Evolutionary conservation across 768 basidiomycete genomes (phyloP).

Genomic region (Zangia roseola): DNA sequence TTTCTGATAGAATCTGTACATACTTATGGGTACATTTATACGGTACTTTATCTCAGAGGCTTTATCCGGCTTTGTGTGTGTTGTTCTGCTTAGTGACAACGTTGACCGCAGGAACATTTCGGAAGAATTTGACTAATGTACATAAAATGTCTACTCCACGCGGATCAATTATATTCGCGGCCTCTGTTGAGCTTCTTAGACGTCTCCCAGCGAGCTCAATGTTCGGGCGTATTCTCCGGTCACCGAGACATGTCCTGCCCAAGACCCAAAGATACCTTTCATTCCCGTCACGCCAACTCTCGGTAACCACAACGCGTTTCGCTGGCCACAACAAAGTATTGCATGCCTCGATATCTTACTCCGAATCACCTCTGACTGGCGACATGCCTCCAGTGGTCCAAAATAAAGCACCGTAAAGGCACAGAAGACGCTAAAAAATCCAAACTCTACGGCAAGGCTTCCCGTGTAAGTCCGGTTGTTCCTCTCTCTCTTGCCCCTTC

Average conservation of each 20-base stretch:
- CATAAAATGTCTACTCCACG: too few species aligned
- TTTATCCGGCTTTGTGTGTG: too few species aligned
- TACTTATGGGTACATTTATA: too few species aligned
- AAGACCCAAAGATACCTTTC: not conserved
- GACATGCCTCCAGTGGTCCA: slow-evolving; percentile 56
- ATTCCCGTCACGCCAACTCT: slow-evolving; percentile 22
- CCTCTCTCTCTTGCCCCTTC: not conserved
- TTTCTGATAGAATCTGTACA: too few species aligned
- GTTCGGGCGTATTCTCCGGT: slow-evolving; percentile 7
- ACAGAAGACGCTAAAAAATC: slow-evolving; percentile 61
- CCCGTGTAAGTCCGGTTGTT: slow-evolving; percentile 41
- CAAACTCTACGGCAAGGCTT: slow-evolving; percentile 52
- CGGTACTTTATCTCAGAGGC: too few species aligned
- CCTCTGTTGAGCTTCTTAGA: too few species aligned
- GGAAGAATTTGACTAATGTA: too few species aligned
- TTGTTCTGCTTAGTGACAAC: too few species aligned
- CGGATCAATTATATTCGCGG: too few species aligned
- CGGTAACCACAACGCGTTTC: slow-evolving; percentile 20
- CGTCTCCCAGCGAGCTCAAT: not conserved
- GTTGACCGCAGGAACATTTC: too few species aligned
- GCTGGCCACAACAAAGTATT: slow-evolving; percentile 45
- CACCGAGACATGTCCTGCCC: not conserved
- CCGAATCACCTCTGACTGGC: slow-evolving; percentile 4
- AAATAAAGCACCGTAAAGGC: slow-evolving; percentile 72
- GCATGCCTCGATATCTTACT: not conserved